These are phyloP conservation scores for Exophiala mesophila DNA, from an alignment of 2,329 filamentous ascomycete genomes.

Conservation along the genomic window DNA sequence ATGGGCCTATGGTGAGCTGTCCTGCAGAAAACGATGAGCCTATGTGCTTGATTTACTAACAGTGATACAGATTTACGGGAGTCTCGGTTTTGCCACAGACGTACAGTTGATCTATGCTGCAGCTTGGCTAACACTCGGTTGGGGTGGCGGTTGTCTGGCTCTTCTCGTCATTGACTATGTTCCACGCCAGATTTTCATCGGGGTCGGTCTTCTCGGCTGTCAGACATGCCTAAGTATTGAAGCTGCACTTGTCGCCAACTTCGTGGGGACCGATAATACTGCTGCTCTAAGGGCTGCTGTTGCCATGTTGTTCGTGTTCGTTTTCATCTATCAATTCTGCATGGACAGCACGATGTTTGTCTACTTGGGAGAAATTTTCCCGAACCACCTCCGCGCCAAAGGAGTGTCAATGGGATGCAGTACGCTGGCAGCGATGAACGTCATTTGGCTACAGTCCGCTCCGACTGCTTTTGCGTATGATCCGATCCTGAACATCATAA, in stretches of 20 bases:
- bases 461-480: constrained; percentile 25
- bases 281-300: constrained; percentile 33
- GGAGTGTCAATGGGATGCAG: constrained; percentile 31
- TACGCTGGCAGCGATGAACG: constrained; percentile 34
- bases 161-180: constrained; percentile 20
- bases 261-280: constrained; percentile 32
- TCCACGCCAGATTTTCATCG: constrained; percentile 20
- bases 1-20: constrained; percentile 41
- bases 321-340: constrained; percentile 39
- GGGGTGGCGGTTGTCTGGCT: constrained; percentile 16
- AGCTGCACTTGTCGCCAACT: constrained; percentile 34
- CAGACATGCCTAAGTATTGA: constrained; percentile 38
- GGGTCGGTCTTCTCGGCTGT: constrained; percentile 36
- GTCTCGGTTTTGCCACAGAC: constrained; percentile 39
- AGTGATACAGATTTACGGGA: constrained; percentile 43
- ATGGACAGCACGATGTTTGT: constrained; percentile 46
- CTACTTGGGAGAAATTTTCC: constrained; percentile 45
- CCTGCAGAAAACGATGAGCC: too few relatives aligned
- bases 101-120: constrained; percentile 21
- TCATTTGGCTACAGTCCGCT: constrained; percentile 33
- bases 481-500: background rate
- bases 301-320: constrained; percentile 40
- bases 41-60: too few relatives aligned
- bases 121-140: constrained; percentile 23
- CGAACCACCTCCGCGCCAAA: constrained; percentile 35